phyloP scores from a whole-genome alignment of 2,329 filamentous ascomycete genomes.

The Botrytis porri region DNA sequence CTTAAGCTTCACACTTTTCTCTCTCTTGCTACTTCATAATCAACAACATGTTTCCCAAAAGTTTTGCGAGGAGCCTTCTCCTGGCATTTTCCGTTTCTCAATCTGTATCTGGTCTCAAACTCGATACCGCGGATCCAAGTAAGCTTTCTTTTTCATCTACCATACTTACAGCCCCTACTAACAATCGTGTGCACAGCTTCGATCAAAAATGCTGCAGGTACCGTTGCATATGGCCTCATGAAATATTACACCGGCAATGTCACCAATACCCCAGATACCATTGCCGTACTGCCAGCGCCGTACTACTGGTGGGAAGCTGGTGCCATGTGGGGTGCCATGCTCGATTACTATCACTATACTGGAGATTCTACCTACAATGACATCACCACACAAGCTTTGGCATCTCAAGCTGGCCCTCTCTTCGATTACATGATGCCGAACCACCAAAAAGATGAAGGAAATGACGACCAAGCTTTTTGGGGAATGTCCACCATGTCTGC shows the following conservation, averaged over 20 bases:
- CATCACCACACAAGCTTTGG: conserved; percentile 55
- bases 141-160: background rate
- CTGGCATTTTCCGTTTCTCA: conserved; percentile 4
- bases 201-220: conserved; percentile 58
- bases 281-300: conserved; percentile 61
- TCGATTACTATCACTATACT: conserved; percentile 68
- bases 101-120: conserved; percentile 9
- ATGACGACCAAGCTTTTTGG: conserved; percentile 76
- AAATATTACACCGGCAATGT: conserved; percentile 62
- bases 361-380: conserved; percentile 60
- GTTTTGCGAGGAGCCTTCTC: background rate
- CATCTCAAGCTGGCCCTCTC: conserved; percentile 57
- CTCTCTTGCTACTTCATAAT: background rate
- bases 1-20: background rate
- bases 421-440: conserved; percentile 58
- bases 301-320: conserved; percentile 60
- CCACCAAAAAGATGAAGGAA: conserved; percentile 61
- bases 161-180: background rate
- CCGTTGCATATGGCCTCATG: conserved; percentile 59
- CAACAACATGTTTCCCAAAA: background rate
- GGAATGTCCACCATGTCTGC: conserved; percentile 64
- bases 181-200: conserved; percentile 46
- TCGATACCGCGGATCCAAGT: conserved; percentile 14
- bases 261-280: conserved; percentile 51
- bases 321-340: conserved; percentile 63